Base-by-base conservation (phyloP, 78 protist genomes). In the Dictyostelium brefeldianum region DNA sequence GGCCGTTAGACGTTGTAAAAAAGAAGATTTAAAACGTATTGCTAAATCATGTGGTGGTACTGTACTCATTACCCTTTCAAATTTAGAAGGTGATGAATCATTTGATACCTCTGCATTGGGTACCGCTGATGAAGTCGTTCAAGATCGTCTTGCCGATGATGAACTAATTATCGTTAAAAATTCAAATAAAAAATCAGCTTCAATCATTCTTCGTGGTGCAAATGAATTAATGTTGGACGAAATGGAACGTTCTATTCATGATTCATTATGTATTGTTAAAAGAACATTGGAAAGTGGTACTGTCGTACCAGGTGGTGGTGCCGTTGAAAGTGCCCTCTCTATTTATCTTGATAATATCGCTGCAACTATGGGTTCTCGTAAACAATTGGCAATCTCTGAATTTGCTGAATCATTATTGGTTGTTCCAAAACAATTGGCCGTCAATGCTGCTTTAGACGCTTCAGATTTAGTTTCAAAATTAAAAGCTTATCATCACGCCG, bases 401-500 rank as follows among this genome's bases (percentile, higher is more conserved):
- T 99, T 99, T 79, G 99, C 99, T 59, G 90, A 98, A 89, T 97
- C 99, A 12, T 91, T 99, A 62, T 97, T 98, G 20, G 98, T 98
- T 36, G 99, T 99, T 65, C 99, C 99, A 31, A 98, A 98, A 98
- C 95, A 96, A 48, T 95, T 99, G 53, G 96, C 99, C 14, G 96
- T 96, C 59, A 99, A 99, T 56, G 99, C 99, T 6, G 99, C 99
- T 74, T 67, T 69, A n/a, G 99, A 99, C 80, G 95, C 99, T 17
- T 95, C 98, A 4, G 99, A 99, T n/a, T 94, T 99, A 20, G 98
- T 98, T 25, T 97, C 99, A 43, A 89, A 89, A 74, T 96, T 99
- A 36, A 77, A 99, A n/a, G 98, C 99, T 11, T 83, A 71, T 43
- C 99, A 99, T 96, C 74, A 84, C 91, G 71, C 78, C 17, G 89